Conservation (phyloP, 352 stramenopile species). For the Peronosclerospora sorghi region DNA sequence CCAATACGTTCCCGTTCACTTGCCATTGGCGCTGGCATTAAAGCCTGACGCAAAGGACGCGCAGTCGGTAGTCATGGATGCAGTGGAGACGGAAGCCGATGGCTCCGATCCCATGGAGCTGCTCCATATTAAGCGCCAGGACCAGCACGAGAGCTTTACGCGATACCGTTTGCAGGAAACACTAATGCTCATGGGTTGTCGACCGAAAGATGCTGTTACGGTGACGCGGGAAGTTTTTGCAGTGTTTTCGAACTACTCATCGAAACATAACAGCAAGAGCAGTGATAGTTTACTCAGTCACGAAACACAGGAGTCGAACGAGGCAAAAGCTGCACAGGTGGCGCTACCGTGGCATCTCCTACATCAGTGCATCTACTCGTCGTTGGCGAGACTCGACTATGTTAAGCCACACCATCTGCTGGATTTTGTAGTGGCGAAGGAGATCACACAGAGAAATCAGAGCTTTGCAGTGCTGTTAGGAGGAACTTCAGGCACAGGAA, state of each 20-base stretch:
- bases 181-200: conserved; percentile 81
- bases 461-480: conserved; percentile 82
- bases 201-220: conserved; percentile 55
- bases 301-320: conserved; percentile 8
- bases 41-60: too few relatives aligned
- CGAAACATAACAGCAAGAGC: conserved; percentile 6
- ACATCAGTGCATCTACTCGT: conserved; percentile 75
- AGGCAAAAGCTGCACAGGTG: neutral
- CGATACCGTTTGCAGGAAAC: conserved; percentile 80
- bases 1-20: too few relatives aligned
- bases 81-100: conserved; percentile 39
- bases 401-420: conserved; percentile 78
- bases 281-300: conserved; percentile 5
- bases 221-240: conserved; percentile 63
- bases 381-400: conserved; percentile 68
- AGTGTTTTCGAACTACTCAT: conserved; percentile 40
- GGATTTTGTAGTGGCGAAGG: conserved; percentile 76
- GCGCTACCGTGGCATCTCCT: conserved; percentile 62
- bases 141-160: conserved; percentile 53
- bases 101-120: conserved; percentile 71
- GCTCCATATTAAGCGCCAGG: conserved; percentile 45
- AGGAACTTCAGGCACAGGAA: conserved; percentile 76
- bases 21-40: too few relatives aligned
- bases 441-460: conserved; percentile 78
- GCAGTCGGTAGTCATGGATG: conserved; percentile 35